These are phyloP conservation scores for Yamadazyma nakazawae DNA, from an alignment of 805 yeast species.

Conservation along the genomic window DNA sequence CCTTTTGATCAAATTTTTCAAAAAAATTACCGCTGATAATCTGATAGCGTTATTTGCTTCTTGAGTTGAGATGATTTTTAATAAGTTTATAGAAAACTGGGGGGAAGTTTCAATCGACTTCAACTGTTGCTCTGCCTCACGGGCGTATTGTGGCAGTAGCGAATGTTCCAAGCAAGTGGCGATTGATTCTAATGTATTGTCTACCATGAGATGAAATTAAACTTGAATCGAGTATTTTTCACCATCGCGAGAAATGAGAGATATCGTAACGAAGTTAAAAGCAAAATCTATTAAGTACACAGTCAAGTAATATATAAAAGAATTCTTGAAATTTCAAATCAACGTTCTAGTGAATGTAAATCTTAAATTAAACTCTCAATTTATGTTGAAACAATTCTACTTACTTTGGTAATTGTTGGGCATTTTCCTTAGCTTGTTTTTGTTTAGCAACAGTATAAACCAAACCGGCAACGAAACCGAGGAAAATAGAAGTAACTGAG, in stretches of 20 bases:
- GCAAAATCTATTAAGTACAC: conserved; percentile 9
- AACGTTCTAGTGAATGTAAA: no score
- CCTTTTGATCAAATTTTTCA: conserved; percentile 81
- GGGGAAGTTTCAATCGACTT: conserved; percentile 58
- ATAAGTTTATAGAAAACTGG: conserved; percentile 72
- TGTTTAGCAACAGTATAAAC: conserved; percentile 95
- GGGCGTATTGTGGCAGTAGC: conserved; percentile 60
- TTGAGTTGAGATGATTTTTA: conserved; percentile 72
- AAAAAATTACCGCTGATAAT: conserved; percentile 84
- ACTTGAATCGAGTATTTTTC: background rate
- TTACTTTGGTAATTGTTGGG: conserved; percentile 27
- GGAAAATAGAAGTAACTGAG: conserved; percentile 83
- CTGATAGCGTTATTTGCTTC: conserved; percentile 55
- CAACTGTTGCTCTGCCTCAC: conserved; percentile 63
- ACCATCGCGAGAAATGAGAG: background rate
- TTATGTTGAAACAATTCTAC: background rate
- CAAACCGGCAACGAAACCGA: conserved; percentile 94
- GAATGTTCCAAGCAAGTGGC: conserved; percentile 60
- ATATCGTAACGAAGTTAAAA: background rate
- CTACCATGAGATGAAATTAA: conserved; percentile 21
- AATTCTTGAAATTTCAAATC: background rate
- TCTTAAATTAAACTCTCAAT: no score
- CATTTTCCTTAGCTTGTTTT: conserved; percentile 61
- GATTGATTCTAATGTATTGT: conserved; percentile 45
- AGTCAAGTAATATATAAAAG: background rate